Base-by-base conservation (phyloP, 2,329 filamentous ascomycete genomes). In the Diaporthe ilicicola region DNA sequence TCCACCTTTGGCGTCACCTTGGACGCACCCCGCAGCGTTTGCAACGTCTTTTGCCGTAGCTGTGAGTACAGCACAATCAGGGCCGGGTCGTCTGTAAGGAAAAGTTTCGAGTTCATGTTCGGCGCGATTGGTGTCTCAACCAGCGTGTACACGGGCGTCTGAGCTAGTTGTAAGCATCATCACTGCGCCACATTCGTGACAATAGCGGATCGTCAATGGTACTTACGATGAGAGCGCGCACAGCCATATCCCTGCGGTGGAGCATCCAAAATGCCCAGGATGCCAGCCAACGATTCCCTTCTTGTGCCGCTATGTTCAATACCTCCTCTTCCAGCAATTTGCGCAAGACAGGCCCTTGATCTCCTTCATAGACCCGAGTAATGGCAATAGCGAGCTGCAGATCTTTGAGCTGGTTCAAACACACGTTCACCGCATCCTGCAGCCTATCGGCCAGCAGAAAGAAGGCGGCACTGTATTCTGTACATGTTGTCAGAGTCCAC, bases 181-280 rank as follows among this genome's bases (percentile, higher is more conserved):
- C 19, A 2, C 17, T n/a, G 12, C 12, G 19, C 34, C 15, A 65
- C 22, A 67, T 10, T 27, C 4, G 19, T 17, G 4, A 17, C 15
- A 3, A 15, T 13, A 6, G 29, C 10, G 29, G 2, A 29, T 12
- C 7, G 15, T 32, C 5, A 10, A 24, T n/a, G 13, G 12, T 22
- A 82, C 91, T 85, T 82, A 94, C 92, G 75, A 97, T 92, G 4
- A 99, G 84, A 8, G 92, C 90, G 66, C 93, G 90, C 8, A 98
- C 94, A 7, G 95, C 93, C 85, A 94, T 93, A 75, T 97, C 93
- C 72, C 91, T 90, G 73, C 93, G 89, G 46, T 90, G 90, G 6
- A 98, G 86, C 87, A 97, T 93, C 92, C 94, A 97, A 78, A 97
- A 97, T 2, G 94, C 93, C 96, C 96, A 99, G 0, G 93, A 96